A percentile compares a stretch with the other conserved stretches of the same genome.
Evolutionary conservation across 2,329 filamentous ascomycete genomes (phyloP).

Genomic region (Metarhizium album): DNA sequence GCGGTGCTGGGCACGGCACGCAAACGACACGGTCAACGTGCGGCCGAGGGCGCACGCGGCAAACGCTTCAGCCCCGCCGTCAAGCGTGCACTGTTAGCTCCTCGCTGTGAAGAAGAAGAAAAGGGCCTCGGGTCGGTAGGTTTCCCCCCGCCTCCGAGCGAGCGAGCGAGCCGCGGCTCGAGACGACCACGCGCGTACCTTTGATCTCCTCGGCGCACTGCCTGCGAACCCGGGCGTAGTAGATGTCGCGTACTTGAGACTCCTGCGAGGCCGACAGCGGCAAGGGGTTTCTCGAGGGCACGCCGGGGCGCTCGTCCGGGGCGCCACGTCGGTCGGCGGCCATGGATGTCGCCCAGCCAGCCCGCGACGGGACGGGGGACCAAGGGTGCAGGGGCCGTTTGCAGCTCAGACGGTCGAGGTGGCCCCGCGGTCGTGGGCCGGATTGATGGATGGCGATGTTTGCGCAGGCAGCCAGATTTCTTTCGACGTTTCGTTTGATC

Average conservation of each 20-base stretch:
- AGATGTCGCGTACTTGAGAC: slow-evolving; percentile 69
- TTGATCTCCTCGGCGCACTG: slow-evolving; percentile 71
- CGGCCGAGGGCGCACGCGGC: slow-evolving; percentile 79
- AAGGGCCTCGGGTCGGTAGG: too few relatives aligned
- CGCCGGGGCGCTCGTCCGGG: slow-evolving; percentile 22
- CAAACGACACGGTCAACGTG: slow-evolving; percentile 80
- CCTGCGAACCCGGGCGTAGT: slow-evolving; percentile 65
- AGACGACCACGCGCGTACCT: slow-evolving; percentile 33
- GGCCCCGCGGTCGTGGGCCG: too few relatives aligned
- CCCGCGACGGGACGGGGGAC: too few relatives aligned
- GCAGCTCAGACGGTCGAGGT: too few relatives aligned
- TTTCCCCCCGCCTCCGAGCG: too few relatives aligned
- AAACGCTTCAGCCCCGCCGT: slow-evolving; percentile 59
- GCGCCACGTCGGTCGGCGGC: slow-evolving; percentile 15
- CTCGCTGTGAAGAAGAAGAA: too few relatives aligned
- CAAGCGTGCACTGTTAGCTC: not conserved
- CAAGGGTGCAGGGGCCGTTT: too few relatives aligned
- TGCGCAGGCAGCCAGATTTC: too few relatives aligned
- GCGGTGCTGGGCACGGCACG: slow-evolving; percentile 67
- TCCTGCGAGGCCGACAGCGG: slow-evolving; percentile 76
- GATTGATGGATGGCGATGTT: too few relatives aligned
- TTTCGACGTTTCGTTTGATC: too few relatives aligned
- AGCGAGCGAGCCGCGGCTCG: too few relatives aligned
- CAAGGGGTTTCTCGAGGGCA: slow-evolving; percentile 65
- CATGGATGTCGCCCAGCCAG: slow-evolving; percentile 15